Evolutionary conservation across 106 monocot genomes (phyloP).

Genomic region (Phalaenopsis equestris): DNA sequence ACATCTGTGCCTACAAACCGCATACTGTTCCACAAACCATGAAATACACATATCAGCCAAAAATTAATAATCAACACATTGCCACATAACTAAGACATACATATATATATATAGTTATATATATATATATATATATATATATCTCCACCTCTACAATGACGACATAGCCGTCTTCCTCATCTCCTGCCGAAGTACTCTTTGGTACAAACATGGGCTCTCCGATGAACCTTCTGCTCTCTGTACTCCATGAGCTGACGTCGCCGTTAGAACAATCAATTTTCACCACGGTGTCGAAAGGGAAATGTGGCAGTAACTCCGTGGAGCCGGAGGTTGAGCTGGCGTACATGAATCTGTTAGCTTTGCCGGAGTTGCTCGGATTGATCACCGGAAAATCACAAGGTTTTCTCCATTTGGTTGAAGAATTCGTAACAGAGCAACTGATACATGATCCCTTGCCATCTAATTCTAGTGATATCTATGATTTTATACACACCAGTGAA

Average conservation of each 20-base stretch:
- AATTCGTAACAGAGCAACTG: conserved; percentile 17
- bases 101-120: neutral
- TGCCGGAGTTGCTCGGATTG: conserved; percentile 51
- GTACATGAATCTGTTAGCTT: conserved; percentile 40
- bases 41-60: neutral
- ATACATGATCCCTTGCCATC: conserved; percentile 17
- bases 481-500: too few species aligned
- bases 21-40: conserved; percentile 48
- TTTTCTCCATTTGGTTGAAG: conserved; percentile 30
- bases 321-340: conserved; percentile 35
- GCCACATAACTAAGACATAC: too few species aligned
- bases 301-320: conserved; percentile 45
- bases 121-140: neutral
- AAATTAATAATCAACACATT: too few species aligned
- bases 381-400: conserved; percentile 69
- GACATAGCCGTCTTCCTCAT: conserved; percentile 68
- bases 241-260: conserved; percentile 41
- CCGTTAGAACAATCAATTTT: conserved; percentile 42
- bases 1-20: conserved; percentile 56
- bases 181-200: conserved; percentile 18
- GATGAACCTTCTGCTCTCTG: conserved; percentile 48
- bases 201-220: conserved; percentile 77
- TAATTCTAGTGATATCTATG: conserved; percentile 43
- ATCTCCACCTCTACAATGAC: conserved; percentile 53
- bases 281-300: conserved; percentile 65